Percentiles rank a stretch among this genome's conserved stretches.
phyloP scores from a whole-genome alignment of 306 rosid genomes.

The Albizia julibrissin region DNA sequence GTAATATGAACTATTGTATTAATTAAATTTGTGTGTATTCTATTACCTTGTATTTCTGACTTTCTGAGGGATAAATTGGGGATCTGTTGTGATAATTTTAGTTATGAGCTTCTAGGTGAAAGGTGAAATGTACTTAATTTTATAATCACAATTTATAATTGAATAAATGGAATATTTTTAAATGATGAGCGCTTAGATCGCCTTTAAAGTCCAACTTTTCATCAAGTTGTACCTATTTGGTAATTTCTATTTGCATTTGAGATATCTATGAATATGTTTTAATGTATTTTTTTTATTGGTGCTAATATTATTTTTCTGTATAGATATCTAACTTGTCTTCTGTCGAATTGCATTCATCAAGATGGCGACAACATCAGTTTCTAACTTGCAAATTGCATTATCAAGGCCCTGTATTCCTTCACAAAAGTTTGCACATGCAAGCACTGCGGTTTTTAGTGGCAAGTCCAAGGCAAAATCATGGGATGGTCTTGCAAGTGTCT shows the following conservation, averaged over 20 bases:
- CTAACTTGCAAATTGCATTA: slow-evolving; percentile 68
- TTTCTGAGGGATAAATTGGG: not conserved
- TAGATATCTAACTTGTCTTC: slow-evolving; percentile 37
- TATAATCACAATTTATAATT: not conserved
- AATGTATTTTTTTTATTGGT: slow-evolving; percentile 15
- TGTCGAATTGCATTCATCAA: slow-evolving; percentile 36
- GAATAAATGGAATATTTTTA: slow-evolving; percentile 8
- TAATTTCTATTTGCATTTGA: not conserved
- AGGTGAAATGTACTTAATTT: slow-evolving; percentile 8
- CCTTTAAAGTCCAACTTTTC: not conserved
- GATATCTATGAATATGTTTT: not conserved
- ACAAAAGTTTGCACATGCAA: slow-evolving; percentile 37
- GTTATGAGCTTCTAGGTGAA: slow-evolving; percentile 14
- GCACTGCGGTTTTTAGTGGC: slow-evolving; percentile 40
- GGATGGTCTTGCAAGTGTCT: slow-evolving; percentile 61
- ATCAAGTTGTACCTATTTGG: not conserved
- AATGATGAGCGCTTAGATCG: not conserved
- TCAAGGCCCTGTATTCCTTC: slow-evolving; percentile 54
- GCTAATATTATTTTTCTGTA: slow-evolving; percentile 3
- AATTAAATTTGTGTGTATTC: slow-evolving; percentile 1
- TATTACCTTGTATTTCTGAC: not conserved
- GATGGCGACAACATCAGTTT: slow-evolving; percentile 73
- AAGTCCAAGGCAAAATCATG: slow-evolving; percentile 48
- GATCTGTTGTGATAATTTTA: slow-evolving; percentile 22
- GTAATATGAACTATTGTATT: slow-evolving; percentile 16